A percentile compares a stretch with the other conserved stretches of the same genome.
These are phyloP conservation scores for Falciphora oryzae DNA, from an alignment of 2,329 filamentous ascomycete species.

Conservation along the genomic window DNA sequence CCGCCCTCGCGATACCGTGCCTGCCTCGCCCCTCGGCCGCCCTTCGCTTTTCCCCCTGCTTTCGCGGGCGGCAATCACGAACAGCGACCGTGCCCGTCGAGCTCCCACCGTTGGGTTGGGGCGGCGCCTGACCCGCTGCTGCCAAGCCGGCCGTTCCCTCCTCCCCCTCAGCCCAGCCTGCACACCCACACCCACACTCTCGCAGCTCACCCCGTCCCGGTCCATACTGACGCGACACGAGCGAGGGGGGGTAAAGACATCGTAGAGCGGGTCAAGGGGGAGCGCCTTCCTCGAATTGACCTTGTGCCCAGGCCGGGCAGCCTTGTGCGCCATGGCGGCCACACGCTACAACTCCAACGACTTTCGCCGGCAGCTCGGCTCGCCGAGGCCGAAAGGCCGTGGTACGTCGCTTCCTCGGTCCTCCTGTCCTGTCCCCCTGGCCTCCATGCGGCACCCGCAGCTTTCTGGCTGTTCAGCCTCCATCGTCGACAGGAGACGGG, in stretches of 20 bases:
- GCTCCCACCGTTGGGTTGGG: no score
- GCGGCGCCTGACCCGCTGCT: slow-evolving; percentile 7
- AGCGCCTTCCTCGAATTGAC: slow-evolving; percentile 20
- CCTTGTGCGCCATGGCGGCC: slow-evolving; percentile 32
- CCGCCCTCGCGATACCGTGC: no score
- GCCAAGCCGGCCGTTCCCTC: slow-evolving; percentile 11
- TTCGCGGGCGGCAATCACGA: no score
- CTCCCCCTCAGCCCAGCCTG: slow-evolving; percentile 9
- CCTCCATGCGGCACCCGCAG: no score
- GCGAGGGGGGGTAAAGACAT: slow-evolving; percentile 26
- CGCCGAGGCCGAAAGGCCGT: slow-evolving; percentile 51
- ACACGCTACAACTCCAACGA: slow-evolving; percentile 40
- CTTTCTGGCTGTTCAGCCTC: no score
- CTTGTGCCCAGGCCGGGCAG: not conserved
- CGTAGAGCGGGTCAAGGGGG: slow-evolving; percentile 35
- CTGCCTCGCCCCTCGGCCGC: no score
- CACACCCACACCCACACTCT: slow-evolving; percentile 15
- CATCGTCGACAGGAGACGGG: no score
- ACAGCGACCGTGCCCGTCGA: no score
- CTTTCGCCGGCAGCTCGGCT: slow-evolving; percentile 47
- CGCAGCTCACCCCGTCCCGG: not conserved
- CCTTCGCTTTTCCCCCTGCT: no score
- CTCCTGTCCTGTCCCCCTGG: no score
- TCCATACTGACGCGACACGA: slow-evolving; percentile 4
- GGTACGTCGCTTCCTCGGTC: slow-evolving; percentile 4